These are phyloP conservation scores for Talinum fruticosum DNA, from an alignment of 148 eudicot species.

Conservation along the genomic window DNA sequence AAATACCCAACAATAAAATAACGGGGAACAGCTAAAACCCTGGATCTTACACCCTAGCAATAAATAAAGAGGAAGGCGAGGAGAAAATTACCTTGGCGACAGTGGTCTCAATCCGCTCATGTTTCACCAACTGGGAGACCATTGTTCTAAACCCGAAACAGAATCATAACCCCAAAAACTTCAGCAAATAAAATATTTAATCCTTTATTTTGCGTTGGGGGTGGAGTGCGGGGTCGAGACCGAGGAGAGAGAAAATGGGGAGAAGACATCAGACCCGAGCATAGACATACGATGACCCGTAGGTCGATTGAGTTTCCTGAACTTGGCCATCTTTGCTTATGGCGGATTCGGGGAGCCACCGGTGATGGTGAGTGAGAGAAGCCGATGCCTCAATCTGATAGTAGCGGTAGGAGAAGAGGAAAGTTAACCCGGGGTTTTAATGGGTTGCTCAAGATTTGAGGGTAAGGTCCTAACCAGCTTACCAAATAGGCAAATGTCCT, in stretches of 20 bases:
- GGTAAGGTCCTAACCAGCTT: too few species aligned
- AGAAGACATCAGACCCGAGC: constrained; percentile 53
- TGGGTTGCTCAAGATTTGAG: too few species aligned
- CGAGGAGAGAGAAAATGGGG: constrained; percentile 5
- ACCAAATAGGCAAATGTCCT: too few species aligned
- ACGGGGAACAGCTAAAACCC: constrained; percentile 16
- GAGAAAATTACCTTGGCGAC: constrained; percentile 64
- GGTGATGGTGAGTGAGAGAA: too few species aligned
- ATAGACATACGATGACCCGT: constrained; percentile 88
- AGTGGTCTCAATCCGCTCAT: constrained; percentile 93
- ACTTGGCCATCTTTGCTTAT: constrained; percentile 83
- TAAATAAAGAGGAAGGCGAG: background rate
- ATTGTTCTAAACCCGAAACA: constrained; percentile 56
- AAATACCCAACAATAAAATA: background rate
- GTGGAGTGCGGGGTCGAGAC: too few species aligned
- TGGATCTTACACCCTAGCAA: constrained; percentile 17
- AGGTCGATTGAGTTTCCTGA: constrained; percentile 87
- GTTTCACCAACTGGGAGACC: constrained; percentile 94
- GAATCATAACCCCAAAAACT: background rate
- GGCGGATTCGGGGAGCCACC: too few species aligned
- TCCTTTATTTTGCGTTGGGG: too few species aligned
- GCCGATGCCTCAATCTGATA: too few species aligned
- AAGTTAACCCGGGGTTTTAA: too few species aligned
- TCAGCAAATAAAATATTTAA: background rate
- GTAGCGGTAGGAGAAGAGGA: too few species aligned